A percentile compares a stretch with the other conserved stretches of the same genome.
Evolutionary conservation across 805 yeast species (phyloP).

Genomic region (Dipodascus geniculatus): DNA sequence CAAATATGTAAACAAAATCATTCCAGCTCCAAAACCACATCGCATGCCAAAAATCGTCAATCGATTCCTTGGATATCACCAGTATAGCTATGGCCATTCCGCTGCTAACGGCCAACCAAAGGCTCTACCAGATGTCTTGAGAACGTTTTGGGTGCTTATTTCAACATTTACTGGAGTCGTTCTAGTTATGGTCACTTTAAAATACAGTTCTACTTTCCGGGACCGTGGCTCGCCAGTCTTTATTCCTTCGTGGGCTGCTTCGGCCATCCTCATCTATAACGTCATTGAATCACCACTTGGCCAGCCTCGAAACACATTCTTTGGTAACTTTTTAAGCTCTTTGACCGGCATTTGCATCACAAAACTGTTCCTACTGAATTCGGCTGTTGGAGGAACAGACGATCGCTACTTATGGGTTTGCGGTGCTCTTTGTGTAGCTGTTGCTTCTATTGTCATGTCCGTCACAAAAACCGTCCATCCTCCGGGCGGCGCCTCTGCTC

Average conservation of each 20-base stretch:
- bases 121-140: constrained; percentile 4
- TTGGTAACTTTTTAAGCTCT: constrained; percentile 45
- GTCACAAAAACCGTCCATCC: constrained; percentile 51
- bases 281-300: constrained; percentile 46
- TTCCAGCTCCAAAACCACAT: constrained; percentile 11
- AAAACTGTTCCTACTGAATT: constrained; percentile 39
- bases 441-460: constrained; percentile 43
- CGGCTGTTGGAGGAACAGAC: constrained; percentile 22
- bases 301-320: constrained; percentile 48
- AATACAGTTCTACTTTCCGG: constrained; percentile 16
- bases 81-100: constrained; percentile 3
- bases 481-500: constrained; percentile 61
- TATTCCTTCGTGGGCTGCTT: constrained; percentile 39
- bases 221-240: constrained; percentile 16
- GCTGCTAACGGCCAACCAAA: constrained; percentile 6
- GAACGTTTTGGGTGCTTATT: constrained; percentile 12
- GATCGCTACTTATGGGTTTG: constrained; percentile 40
- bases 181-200: constrained; percentile 15
- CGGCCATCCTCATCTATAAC: constrained; percentile 49
- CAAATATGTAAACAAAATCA: constrained; percentile 8
- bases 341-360: constrained; percentile 42
- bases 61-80: constrained; percentile 18
- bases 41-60: constrained; percentile 12
- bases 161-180: constrained; percentile 22
- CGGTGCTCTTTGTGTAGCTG: constrained; percentile 46